phyloP scores from a whole-genome alignment of 2,329 filamentous ascomycete species.

The Ophiosphaerella herpotricha region DNA sequence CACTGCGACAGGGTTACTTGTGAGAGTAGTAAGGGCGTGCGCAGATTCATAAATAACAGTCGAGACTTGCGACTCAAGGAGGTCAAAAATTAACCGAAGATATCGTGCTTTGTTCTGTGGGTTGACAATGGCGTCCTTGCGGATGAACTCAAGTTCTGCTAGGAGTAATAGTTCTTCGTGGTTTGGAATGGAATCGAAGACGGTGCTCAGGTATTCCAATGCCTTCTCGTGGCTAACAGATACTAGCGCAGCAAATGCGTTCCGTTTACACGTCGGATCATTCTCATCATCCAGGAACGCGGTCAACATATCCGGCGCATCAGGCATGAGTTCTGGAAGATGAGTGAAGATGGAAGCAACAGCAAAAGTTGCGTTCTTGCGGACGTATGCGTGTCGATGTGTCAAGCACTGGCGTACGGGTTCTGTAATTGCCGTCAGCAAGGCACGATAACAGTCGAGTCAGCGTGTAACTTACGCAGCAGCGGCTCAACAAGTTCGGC shows the following conservation, averaged over 20 bases:
- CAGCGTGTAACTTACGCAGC: constrained; percentile 58
- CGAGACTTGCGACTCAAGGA: constrained; percentile 88
- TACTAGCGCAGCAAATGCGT: constrained; percentile 89
- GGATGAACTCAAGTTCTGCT: constrained; percentile 94
- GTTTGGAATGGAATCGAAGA: constrained; percentile 92
- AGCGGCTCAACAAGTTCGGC: constrained; percentile 95
- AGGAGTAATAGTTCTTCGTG: constrained; percentile 92
- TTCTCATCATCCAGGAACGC: constrained; percentile 88
- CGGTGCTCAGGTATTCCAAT: constrained; percentile 80
- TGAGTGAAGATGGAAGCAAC: constrained; percentile 91
- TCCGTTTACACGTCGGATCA: constrained; percentile 95
- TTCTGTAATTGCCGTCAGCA: constrained; percentile 45
- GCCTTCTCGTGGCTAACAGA: constrained; percentile 94
- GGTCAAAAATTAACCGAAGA: constrained; percentile 91
- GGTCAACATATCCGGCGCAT: constrained; percentile 89
- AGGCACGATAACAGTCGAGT: not conserved
- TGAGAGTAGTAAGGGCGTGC: constrained; percentile 89
- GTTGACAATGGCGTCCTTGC: constrained; percentile 95
- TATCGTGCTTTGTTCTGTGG: constrained; percentile 95
- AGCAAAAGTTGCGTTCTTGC: constrained; percentile 97
- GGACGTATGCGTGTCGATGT: constrained; percentile 95
- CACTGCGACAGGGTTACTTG: constrained; percentile 94
- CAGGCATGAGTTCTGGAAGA: constrained; percentile 88
- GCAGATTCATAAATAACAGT: constrained; percentile 98
- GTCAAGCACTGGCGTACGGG: constrained; percentile 91